Base-by-base conservation (phyloP, 805 yeast genomes). In the Yarrowia alimentaria region DNA sequence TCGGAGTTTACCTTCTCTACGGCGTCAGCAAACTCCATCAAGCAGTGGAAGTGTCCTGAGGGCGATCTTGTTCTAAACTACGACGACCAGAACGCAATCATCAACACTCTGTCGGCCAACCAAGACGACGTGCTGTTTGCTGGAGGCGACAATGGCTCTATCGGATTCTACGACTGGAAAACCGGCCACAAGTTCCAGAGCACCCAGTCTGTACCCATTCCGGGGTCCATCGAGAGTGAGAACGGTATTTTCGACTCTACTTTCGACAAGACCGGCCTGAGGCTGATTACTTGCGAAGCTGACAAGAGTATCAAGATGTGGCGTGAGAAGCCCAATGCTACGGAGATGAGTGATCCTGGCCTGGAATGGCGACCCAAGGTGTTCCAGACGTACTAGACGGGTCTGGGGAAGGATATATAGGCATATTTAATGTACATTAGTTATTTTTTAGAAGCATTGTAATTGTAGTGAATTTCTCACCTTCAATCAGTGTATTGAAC, bases 201-300 rank as follows among this genome's bases (percentile, higher is more conserved):
- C 13, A 64, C 73, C 5, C 57, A 58, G 1, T 75, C 91, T 1
- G 70, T 70, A 0, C 77, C 81, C 5, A 68, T 81, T 12, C 85
- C 90, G 0, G 96, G 96, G 0, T 79, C 93, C 0, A 60, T 77
- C 13, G 80, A 76, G 6, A 73, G 86, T 43, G 89, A 82, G 57
- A 67, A 71, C 20, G 83, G 94, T 7, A 78, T 91, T 5, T 71
- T 82, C 56, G 74, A 88, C 8, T 77, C 89, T 30, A 63, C 79
- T 1, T 88, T 88, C 64, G 97, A 93, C 64, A 69, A 73, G 63
- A 80, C 88, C 54, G 96, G 97, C 0, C 66, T 80, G 58, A 75
- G 96, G 38, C 67, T 93, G 53, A 75, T 93, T 16, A 86, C 96
- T 1, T 88, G 96, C 42, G 95, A 86, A 59, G 80, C 86, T n/a